Percentiles rank a stretch among this genome's conserved stretches.
Evolutionary conservation across 2,329 filamentous ascomycete species (phyloP).

Genomic region (Colletotrichum kahawae): DNA sequence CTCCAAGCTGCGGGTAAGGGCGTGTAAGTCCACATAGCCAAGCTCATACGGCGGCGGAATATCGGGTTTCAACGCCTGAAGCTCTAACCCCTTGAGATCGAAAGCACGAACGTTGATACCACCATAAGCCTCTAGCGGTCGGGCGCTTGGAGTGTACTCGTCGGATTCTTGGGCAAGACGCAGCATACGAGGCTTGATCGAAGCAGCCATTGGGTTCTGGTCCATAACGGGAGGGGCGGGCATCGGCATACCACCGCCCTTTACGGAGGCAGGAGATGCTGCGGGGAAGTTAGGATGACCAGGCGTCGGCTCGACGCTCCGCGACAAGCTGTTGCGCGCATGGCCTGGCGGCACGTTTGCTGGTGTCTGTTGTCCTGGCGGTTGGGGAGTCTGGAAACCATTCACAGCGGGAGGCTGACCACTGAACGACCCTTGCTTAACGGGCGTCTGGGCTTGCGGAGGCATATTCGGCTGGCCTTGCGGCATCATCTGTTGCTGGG

Average conservation of each 20-base stretch:
- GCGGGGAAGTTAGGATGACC: slow-evolving; percentile 44
- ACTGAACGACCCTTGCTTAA: slow-evolving; percentile 52
- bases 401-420: slow-evolving; percentile 50
- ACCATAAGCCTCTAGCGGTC: slow-evolving; percentile 67
- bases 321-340: slow-evolving; percentile 55
- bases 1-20: slow-evolving; percentile 86
- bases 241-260: slow-evolving; percentile 46
- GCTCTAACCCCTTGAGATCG: slow-evolving; percentile 67
- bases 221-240: slow-evolving; percentile 30
- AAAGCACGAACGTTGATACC: slow-evolving; percentile 74
- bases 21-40: slow-evolving; percentile 88
- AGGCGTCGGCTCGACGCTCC: slow-evolving; percentile 52
- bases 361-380: slow-evolving; percentile 48
- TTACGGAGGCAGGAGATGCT: slow-evolving; percentile 48
- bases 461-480: slow-evolving; percentile 40
- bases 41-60: slow-evolving; percentile 78
- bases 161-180: slow-evolving; percentile 51
- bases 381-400: slow-evolving; percentile 52
- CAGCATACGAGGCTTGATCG: slow-evolving; percentile 35
- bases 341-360: slow-evolving; percentile 48
- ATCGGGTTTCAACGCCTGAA: slow-evolving; percentile 74
- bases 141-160: slow-evolving; percentile 60
- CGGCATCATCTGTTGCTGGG: slow-evolving; percentile 37
- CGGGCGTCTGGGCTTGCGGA: slow-evolving; percentile 39
- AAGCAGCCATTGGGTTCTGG: slow-evolving; percentile 15